phyloP scores from a whole-genome alignment of 1,139 yeast species.

The Maudiozyma humilis region DNA sequence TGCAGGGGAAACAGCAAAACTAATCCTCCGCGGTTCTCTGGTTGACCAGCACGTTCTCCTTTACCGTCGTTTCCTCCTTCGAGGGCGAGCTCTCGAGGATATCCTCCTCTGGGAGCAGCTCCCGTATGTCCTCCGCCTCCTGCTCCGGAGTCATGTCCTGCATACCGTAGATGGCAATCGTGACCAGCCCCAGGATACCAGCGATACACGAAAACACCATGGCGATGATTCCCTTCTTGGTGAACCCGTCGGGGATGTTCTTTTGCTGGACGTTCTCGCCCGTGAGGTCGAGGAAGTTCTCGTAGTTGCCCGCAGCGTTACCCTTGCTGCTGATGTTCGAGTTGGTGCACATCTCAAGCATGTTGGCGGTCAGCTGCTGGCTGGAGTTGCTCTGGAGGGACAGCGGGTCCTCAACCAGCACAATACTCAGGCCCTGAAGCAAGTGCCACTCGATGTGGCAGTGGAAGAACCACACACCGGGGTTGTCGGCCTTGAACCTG shows the following conservation, averaged over 20 bases:
- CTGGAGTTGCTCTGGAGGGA: slow-evolving; percentile 39
- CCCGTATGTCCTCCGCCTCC: slow-evolving; percentile 16
- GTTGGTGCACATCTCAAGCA: slow-evolving; percentile 41
- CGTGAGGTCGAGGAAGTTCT: slow-evolving; percentile 44
- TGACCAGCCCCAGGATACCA: slow-evolving; percentile 49
- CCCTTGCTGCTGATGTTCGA: slow-evolving; percentile 44
- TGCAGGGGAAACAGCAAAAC: neutral
- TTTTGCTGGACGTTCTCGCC: slow-evolving; percentile 50
- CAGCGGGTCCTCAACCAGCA: slow-evolving; percentile 57
- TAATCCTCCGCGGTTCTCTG: neutral
- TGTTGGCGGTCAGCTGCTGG: slow-evolving; percentile 36
- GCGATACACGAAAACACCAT: slow-evolving; percentile 46
- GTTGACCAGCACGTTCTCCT: neutral
- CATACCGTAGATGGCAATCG: slow-evolving; percentile 54
- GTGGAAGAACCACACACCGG: slow-evolving; percentile 83
- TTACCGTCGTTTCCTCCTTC: neutral
- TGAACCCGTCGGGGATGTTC: slow-evolving; percentile 61
- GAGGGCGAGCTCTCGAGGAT: neutral
- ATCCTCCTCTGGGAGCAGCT: slow-evolving; percentile 1
- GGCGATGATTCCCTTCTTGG: slow-evolving; percentile 60
- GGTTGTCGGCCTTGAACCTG: slow-evolving; percentile 64
- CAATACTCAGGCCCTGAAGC: slow-evolving; percentile 68
- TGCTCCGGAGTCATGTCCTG: slow-evolving; percentile 47
- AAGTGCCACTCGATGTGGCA: slow-evolving; percentile 80
- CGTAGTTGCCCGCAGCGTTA: slow-evolving; percentile 60